Conservation (phyloP, 2,329 filamentous ascomycete species). For the Paecilomyces formosus region DNA sequence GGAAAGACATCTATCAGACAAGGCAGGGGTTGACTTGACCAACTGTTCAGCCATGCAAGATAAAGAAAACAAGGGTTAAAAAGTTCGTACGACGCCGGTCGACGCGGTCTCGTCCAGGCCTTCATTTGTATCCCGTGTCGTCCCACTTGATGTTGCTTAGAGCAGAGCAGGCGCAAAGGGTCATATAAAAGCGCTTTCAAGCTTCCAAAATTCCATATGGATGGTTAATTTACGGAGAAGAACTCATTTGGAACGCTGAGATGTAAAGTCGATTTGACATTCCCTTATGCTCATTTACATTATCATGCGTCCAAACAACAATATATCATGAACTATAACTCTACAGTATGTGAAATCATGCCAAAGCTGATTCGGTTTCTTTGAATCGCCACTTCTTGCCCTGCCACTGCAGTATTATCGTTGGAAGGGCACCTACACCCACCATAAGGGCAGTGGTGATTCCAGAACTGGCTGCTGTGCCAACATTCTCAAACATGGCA, state of each 20-base stretch:
- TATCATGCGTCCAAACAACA: neutral
- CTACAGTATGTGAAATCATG: neutral
- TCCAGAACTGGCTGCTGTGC: conserved; percentile 20
- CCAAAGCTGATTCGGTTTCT: neutral
- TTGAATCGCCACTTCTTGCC: conserved; percentile 5
- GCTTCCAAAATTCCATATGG: no score
- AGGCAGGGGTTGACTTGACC: neutral
- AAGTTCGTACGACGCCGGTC: neutral
- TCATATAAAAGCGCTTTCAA: no score
- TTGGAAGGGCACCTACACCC: conserved; percentile 21
- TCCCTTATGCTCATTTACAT: neutral
- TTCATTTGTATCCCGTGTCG: neutral
- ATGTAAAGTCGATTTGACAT: neutral
- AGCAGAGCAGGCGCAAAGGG: no score
- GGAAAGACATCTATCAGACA: neutral
- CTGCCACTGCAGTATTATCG: conserved; percentile 17
- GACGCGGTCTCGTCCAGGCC: neutral
- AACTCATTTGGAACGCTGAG: no score
- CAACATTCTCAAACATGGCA: conserved; percentile 26
- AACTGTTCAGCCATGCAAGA: neutral
- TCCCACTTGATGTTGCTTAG: neutral
- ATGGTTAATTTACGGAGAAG: no score
- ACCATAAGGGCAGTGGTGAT: conserved; percentile 20
- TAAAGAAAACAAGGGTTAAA: neutral
- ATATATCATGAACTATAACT: neutral